Conservation (phyloP, 768 basidiomycete species). For the Tricholomella constricta region DNA sequence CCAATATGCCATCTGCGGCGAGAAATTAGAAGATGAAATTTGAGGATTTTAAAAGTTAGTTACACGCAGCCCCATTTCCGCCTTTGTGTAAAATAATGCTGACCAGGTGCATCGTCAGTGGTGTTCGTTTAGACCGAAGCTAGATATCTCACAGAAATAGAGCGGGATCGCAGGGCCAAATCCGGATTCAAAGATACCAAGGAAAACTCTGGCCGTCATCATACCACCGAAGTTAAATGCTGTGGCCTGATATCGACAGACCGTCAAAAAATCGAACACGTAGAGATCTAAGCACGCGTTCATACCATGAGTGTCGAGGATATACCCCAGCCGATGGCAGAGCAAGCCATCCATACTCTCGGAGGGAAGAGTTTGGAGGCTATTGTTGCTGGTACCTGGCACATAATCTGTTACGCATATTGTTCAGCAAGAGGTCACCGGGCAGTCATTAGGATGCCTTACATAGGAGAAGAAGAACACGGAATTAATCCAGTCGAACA, state of each 20-base stretch:
- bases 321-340: slow-evolving; percentile 76
- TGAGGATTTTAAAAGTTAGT: slow-evolving; percentile 9
- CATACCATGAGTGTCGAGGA: slow-evolving; percentile 71
- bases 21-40: background rate
- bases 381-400: slow-evolving; percentile 66
- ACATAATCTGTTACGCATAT: slow-evolving; percentile 62
- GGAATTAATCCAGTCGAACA: slow-evolving; percentile 81
- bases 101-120: background rate
- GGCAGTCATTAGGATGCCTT: slow-evolving; percentile 19
- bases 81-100: slow-evolving; percentile 80
- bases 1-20: slow-evolving; percentile 66
- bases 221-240: slow-evolving; percentile 62
- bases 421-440: too few relatives aligned
- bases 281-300: background rate
- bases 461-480: slow-evolving; percentile 83
- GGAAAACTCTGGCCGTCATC: slow-evolving; percentile 55
- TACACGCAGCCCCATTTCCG: slow-evolving; percentile 71
- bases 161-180: slow-evolving; percentile 79
- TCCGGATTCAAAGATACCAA: slow-evolving; percentile 79
- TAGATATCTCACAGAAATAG: slow-evolving; percentile 63
- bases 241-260: slow-evolving; percentile 64
- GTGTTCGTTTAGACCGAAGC: background rate
- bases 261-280: background rate
- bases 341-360: slow-evolving; percentile 62
- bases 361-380: slow-evolving; percentile 70